A percentile compares a stretch with the other conserved stretches of the same genome.
Conservation (phyloP, 352 stramenopile genomes). For the Globisporangium nodosum region DNA sequence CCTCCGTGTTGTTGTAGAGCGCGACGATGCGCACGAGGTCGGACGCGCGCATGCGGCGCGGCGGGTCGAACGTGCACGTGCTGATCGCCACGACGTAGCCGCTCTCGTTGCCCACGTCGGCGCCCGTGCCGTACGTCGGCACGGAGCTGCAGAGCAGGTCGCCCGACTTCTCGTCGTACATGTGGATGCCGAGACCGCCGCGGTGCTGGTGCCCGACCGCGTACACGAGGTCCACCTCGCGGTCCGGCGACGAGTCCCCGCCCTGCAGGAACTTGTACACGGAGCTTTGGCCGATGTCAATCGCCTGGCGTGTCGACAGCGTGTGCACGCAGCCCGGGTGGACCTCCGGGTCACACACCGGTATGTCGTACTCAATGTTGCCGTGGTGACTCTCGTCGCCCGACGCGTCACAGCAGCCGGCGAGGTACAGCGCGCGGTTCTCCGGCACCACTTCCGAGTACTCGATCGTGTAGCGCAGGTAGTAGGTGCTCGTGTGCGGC, state of each 20-base stretch:
- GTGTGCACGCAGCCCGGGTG: conserved; percentile 78
- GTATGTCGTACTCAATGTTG: conserved; percentile 80
- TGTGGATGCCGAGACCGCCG: conserved; percentile 57
- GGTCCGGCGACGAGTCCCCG: conserved; percentile 18
- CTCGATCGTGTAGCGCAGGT: conserved; percentile 74
- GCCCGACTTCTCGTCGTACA: conserved; percentile 65
- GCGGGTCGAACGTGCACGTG: conserved; percentile 71
- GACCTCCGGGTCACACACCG: conserved; percentile 46
- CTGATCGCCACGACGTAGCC: conserved; percentile 71
- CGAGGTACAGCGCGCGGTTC: conserved; percentile 61
- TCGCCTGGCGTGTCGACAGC: conserved; percentile 54
- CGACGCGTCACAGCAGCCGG: conserved; percentile 66
- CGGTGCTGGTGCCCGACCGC: conserved; percentile 76
- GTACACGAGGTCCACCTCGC: conserved; percentile 77
- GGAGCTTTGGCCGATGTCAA: conserved; percentile 33
- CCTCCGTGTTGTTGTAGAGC: conserved; percentile 76
- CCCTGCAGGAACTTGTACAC: conserved; percentile 15
- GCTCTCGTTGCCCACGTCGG: conserved; percentile 56
- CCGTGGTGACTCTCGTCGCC: conserved; percentile 52
- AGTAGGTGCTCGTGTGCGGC: conserved; percentile 38
- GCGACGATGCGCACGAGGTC: conserved; percentile 69
- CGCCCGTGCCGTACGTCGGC: conserved; percentile 54
- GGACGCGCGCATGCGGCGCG: conserved; percentile 57
- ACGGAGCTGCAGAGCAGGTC: conserved; percentile 64
- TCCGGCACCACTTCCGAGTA: conserved; percentile 51